These are phyloP conservation scores for Syzygium aromaticum DNA, from an alignment of 345 rosid species.

Conservation along the genomic window DNA sequence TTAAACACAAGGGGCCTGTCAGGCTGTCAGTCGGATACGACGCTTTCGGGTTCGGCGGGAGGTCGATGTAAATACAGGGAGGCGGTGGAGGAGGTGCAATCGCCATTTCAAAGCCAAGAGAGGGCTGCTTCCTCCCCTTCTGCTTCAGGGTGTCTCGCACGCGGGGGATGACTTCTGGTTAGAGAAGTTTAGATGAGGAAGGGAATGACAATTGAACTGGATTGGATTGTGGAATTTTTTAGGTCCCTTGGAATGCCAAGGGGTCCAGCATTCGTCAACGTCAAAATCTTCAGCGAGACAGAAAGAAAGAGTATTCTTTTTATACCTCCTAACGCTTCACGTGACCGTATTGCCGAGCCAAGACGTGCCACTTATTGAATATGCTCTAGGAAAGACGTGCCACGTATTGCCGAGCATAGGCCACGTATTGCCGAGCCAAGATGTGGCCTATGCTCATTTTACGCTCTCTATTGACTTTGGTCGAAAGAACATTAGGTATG, in stretches of 20 bases:
- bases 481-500: no score
- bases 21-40: background rate
- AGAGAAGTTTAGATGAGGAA: background rate
- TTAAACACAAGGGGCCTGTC: background rate
- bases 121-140: background rate
- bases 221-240: background rate
- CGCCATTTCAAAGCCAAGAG: background rate
- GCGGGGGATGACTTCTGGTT: background rate
- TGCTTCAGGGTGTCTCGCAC: background rate
- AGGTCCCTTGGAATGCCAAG: background rate
- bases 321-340: background rate
- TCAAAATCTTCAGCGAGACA: background rate
- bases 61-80: background rate
- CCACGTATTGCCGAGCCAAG: no score
- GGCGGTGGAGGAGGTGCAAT: background rate
- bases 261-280: background rate
- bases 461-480: no score
- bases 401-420: no score
- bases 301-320: background rate
- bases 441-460: no score
- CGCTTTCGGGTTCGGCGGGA: background rate
- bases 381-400: background rate
- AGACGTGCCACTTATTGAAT: background rate
- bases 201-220: background rate
- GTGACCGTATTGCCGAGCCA: background rate